Evolutionary conservation across 1,284 basidiomycete genomes (phyloP), one percentile per base, ranked within the genome.

Genomic region (Sporisorium exsertum): DNA sequence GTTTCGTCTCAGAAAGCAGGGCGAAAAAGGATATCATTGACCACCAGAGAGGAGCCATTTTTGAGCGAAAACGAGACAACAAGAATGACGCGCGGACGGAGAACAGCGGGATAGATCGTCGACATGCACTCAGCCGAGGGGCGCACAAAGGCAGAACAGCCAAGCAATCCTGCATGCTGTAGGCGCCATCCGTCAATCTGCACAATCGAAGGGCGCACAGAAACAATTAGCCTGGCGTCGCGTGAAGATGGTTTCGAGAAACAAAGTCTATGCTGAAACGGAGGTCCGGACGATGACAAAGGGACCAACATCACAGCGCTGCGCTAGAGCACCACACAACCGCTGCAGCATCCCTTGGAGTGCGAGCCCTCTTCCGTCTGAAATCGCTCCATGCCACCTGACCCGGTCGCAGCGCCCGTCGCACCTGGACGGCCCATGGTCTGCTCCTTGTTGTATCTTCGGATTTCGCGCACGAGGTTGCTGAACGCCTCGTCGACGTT

Each of bases 401-500:
- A 64, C 24, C 76, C 79, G 13, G 60, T 65, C n/a, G 63, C 27
- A 22, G 70, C 76, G 18, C 81, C 83, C 7, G 72, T 69, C 1
- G 78, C 80, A n/a, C 83, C 84, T 18, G 82, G 82, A 45, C 82
- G 64, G 33, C 79, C 81, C 47, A 68, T 67, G 1, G 82, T 77
- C 71, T 85, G 84, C 64, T 86, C 74, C 81, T 81, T 95, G 89
- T 98, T 98, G 88, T 95, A 97, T 86, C 92, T 92, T 81, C 97
- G 90, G 82, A 99, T 99, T 87, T 97, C 95, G 53, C 95, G 91
- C 42, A 99, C 97, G 66, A 99, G 92, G 77, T 94, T 93, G 85
- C 90, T 92, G 88, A 99, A 99, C n/a, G 95, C 94, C 87, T 99
- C 96, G 83, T 99, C 97, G 58, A 99, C 97, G 83, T 98, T 98